phyloP scores from a whole-genome alignment of 2,329 filamentous ascomycete species.

The Aspergillus floridensis region DNA sequence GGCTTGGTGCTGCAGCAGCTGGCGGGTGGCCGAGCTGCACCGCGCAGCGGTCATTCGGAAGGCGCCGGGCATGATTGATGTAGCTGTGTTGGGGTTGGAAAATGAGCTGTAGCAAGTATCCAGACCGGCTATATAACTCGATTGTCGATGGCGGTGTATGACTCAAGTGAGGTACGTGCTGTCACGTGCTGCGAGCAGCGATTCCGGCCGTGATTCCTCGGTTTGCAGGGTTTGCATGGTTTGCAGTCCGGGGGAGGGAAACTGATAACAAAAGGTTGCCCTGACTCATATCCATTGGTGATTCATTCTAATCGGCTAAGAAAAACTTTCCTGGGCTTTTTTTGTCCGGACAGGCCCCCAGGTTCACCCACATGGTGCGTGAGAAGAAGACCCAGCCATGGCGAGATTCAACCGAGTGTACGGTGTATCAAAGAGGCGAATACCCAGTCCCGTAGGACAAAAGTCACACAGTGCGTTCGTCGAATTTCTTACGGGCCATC shows the following conservation, averaged over 20 bases:
- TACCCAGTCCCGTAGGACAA: background rate
- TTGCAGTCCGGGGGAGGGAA: background rate
- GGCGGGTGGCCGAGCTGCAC: slow-evolving; percentile 11
- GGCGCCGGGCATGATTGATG: slow-evolving; percentile 27
- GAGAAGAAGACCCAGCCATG: background rate
- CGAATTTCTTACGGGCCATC: background rate
- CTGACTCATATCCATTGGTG: background rate
- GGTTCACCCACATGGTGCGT: background rate
- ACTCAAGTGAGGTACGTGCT: background rate
- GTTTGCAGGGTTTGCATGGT: background rate
- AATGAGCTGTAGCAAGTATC: background rate
- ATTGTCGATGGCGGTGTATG: background rate
- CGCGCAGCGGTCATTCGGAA: slow-evolving; percentile 27
- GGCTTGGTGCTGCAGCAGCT: slow-evolving; percentile 35
- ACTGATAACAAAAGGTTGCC: background rate
- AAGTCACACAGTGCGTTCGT: background rate
- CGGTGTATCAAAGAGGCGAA: background rate
- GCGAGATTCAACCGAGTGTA: no score
- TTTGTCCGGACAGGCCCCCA: background rate
- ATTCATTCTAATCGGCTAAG: background rate
- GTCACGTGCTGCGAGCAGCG: background rate
- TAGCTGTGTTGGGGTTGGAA: background rate
- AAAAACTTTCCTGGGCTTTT: background rate
- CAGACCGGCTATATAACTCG: background rate
- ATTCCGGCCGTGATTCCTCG: background rate